Conservation (phyloP, 208 protist species). For the Wallacemonas rigidus region DNA sequence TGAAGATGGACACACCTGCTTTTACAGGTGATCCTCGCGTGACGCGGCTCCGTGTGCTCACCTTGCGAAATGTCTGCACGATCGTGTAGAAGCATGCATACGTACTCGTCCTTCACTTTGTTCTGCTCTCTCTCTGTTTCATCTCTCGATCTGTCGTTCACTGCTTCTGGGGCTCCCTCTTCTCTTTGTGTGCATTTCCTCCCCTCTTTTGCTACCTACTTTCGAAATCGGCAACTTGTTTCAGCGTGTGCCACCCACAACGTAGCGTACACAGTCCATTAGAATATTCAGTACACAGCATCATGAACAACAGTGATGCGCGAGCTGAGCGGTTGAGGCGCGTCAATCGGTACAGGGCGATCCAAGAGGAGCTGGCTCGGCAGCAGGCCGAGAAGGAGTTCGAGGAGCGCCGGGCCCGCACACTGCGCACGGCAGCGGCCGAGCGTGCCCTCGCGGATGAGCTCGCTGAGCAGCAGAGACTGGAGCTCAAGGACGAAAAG, state of each 20-base stretch:
- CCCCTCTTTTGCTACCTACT: constrained; percentile 20
- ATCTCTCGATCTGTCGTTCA: too few relatives aligned
- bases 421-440: constrained; percentile 46
- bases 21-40: too few relatives aligned
- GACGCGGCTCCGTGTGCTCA: too few relatives aligned
- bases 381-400: constrained; percentile 81
- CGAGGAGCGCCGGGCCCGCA: constrained; percentile 42
- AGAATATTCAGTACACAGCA: constrained; percentile 7
- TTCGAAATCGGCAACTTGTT: not conserved
- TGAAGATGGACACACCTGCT: too few relatives aligned
- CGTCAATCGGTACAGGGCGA: constrained; percentile 83
- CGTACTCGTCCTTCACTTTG: not conserved
- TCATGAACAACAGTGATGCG: constrained; percentile 49
- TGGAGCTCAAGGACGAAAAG: constrained; percentile 79
- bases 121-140: not conserved
- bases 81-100: too few relatives aligned
- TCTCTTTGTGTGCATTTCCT: constrained; percentile 29
- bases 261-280: constrained; percentile 1
- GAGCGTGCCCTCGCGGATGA: constrained; percentile 81
- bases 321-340: constrained; percentile 83
- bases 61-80: too few relatives aligned
- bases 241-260: constrained; percentile 11
- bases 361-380: constrained; percentile 81
- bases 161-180: constrained; percentile 28
- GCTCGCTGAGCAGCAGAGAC: constrained; percentile 74